Percentiles rank a stretch among this genome's conserved stretches.
Conservation (phyloP, 2,329 filamentous ascomycete species). For the Lecanosticta acicola region DNA sequence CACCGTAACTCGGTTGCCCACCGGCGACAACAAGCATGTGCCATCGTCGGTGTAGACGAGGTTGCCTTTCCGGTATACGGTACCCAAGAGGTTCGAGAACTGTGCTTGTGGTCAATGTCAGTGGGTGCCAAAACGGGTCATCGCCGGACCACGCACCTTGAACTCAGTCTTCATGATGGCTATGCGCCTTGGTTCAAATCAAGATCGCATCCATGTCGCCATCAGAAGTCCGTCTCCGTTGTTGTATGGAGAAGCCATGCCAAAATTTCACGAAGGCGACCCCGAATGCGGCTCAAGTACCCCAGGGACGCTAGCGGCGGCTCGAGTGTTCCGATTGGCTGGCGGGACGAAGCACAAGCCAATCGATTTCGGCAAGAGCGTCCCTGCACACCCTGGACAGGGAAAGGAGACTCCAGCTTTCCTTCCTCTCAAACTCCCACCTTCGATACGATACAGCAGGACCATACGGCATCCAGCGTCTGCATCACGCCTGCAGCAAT, state of each 20-base stretch:
- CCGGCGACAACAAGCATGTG: slow-evolving; percentile 88
- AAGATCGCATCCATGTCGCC: background rate
- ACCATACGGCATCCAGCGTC: background rate
- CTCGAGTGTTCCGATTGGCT: background rate
- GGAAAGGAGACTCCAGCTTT: slow-evolving; percentile 7
- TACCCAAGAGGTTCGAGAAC: slow-evolving; percentile 98
- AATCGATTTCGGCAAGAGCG: slow-evolving; percentile 7
- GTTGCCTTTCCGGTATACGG: slow-evolving; percentile 97
- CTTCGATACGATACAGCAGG: background rate
- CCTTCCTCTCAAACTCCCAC: background rate
- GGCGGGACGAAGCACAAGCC: background rate
- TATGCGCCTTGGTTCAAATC: background rate
- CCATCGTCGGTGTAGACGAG: slow-evolving; percentile 95
- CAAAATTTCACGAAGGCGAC: slow-evolving; percentile 17
- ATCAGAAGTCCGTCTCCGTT: no score
- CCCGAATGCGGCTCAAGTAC: background rate
- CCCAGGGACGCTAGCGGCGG: background rate
- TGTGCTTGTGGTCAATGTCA: slow-evolving; percentile 37
- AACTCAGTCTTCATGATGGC: slow-evolving; percentile 94
- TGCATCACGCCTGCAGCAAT: background rate
- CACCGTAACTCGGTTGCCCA: slow-evolving; percentile 90
- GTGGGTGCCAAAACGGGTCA: slow-evolving; percentile 1
- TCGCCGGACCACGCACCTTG: slow-evolving; percentile 62
- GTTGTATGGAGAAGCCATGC: background rate
- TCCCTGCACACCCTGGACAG: no score